A percentile compares a stretch with the other conserved stretches of the same genome.
phyloP scores from a whole-genome alignment of 163 green algal genomes.

The Chloromonas sp. region DNA sequence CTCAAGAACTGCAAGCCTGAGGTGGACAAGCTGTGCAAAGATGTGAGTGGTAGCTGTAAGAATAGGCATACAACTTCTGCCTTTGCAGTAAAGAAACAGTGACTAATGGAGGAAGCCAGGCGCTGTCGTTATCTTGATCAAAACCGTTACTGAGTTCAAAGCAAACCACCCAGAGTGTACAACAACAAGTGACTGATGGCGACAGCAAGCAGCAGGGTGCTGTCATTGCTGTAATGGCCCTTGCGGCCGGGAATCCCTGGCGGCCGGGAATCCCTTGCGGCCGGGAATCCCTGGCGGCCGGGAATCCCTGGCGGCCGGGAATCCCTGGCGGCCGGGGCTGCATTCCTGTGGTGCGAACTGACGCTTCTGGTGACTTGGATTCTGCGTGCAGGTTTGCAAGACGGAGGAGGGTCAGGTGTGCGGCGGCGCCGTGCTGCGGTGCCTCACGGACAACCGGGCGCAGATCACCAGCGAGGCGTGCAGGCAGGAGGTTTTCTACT shows the following conservation, averaged over 20 bases:
- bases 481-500: conserved; percentile 76
- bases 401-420: conserved; percentile 3
- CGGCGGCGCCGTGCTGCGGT: conserved; percentile 56
- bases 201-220: background rate
- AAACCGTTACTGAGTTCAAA: too few relatives aligned
- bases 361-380: too few relatives aligned
- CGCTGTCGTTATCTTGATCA: too few relatives aligned
- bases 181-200: background rate
- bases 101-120: too few relatives aligned
- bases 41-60: background rate
- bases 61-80: too few relatives aligned
- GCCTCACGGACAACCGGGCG: conserved; percentile 64
- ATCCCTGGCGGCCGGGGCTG: too few relatives aligned
- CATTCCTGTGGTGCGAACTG: too few relatives aligned
- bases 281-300: too few relatives aligned
- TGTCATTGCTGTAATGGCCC: background rate
- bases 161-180: background rate
- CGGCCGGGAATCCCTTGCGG: too few relatives aligned
- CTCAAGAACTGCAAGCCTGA: conserved; percentile 56
- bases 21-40: conserved; percentile 50
- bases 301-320: too few relatives aligned
- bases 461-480: conserved; percentile 68
- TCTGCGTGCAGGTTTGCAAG: background rate
- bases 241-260: too few relatives aligned
- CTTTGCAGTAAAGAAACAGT: too few relatives aligned